Evolutionary conservation across 2,329 filamentous ascomycete genomes (phyloP), one percentile per base, ranked within the genome.

Genomic region (Didymella pinodella): DNA sequence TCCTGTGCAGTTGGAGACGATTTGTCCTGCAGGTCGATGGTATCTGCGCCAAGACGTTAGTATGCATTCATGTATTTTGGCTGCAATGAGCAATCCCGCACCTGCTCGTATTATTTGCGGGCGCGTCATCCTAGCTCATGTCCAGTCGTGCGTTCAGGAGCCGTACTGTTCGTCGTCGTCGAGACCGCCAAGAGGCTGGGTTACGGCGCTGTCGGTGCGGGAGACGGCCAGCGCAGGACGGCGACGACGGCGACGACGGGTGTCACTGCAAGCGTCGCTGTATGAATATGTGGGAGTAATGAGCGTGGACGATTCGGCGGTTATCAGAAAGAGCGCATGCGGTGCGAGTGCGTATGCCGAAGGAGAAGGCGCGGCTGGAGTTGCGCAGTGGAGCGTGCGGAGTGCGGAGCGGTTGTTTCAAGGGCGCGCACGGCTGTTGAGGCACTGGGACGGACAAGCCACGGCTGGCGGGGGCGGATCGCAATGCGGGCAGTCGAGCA

Each of bases 21-120:
- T 73, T 88, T 90, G 79, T 92, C 87, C 84, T 98, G 95, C 51
- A 98, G 88, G 81, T 98, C 95, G 80, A 97, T 90, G 63, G 94
- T 96, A 82, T 98, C 94, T 96, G 79, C 36, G 57, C 59, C 52
- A 60, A 51, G 59, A 51, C 41, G 68, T 76, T 67, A 76, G 69
- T 63, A 60, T 49, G 55, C 59, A 57, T 46, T 26, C 34, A n/a
- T 12, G 29, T 43, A 51, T 28, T 14, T 45, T 16, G 48, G 41
- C 41, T 34, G 44, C 10, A 34, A 1, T 10, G 45, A 4, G 6
- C 11, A 4, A 20, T 18, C 48, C 28, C 80, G 62, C 78, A 85
- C 83, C 83, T 71, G 83, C 83, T 78, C 83, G 77, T 65, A 86
- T 83, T 57, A 85, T 84, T 56, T 83, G 80, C 67, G 83, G 83